Conservation (phyloP, 2,329 filamentous ascomycete genomes). For the Fusarium mangiferae region DNA sequence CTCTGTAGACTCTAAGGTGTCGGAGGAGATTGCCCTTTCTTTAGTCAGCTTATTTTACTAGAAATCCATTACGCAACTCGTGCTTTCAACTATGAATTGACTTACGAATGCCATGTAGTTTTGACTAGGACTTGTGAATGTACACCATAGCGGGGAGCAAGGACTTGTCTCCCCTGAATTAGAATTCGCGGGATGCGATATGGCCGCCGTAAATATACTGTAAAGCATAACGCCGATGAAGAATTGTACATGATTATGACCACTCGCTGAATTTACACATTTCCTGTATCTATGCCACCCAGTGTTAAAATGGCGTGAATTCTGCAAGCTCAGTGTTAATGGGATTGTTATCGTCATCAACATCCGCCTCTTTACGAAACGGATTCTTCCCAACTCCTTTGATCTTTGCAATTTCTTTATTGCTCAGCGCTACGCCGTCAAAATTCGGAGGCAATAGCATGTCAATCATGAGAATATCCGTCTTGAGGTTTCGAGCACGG, state of each 20-base stretch:
- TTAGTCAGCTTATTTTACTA: constrained; percentile 36
- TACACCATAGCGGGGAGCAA: not conserved
- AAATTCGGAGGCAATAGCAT: constrained; percentile 58
- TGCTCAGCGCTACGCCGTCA: constrained; percentile 60
- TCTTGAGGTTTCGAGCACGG: constrained; percentile 67
- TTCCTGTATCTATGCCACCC: not conserved
- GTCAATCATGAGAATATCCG: constrained; percentile 60
- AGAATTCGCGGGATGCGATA: not conserved
- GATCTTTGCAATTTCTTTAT: constrained; percentile 60
- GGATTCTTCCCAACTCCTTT: constrained; percentile 60
- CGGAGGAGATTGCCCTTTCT: constrained; percentile 37
- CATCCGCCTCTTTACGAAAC: constrained; percentile 57
- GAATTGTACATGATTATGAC: not conserved
- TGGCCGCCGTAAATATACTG: not conserved
- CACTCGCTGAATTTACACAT: not conserved
- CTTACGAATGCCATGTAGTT: not conserved
- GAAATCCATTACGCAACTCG: constrained; percentile 31
- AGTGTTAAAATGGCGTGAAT: constrained; percentile 11
- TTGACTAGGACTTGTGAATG: not conserved
- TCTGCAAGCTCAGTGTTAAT: constrained; percentile 50
- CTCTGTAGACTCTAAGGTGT: constrained; percentile 43
- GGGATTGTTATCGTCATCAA: constrained; percentile 52
- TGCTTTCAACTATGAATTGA: not conserved
- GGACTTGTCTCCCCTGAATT: not conserved
- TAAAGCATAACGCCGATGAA: not conserved